Evolutionary conservation across 2,329 filamentous ascomycete species (phyloP).

Genomic region (Microdochium bolleyi): DNA sequence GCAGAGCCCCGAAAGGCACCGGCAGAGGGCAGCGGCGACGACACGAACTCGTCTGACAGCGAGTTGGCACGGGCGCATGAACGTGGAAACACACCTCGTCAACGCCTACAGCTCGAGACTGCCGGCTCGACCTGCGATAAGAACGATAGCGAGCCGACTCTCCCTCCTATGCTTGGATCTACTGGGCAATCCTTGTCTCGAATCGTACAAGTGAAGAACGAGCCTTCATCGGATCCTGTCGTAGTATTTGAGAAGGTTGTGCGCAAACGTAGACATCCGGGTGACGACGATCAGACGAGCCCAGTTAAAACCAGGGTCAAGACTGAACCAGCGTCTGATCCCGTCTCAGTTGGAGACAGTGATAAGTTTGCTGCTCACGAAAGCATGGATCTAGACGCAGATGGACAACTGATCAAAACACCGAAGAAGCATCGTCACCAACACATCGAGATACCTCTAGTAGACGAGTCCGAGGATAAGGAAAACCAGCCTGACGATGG

Average conservation of each 20-base stretch:
- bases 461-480: background rate
- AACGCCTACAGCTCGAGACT: background rate
- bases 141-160: constrained; percentile 7
- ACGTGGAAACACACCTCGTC: background rate
- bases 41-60: background rate
- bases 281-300: constrained; percentile 11
- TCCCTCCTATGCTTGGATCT: constrained; percentile 20
- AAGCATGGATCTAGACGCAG: constrained; percentile 52
- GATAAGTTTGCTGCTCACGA: constrained; percentile 34
- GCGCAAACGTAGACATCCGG: constrained; percentile 35
- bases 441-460: background rate
- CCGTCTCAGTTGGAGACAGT: constrained; percentile 14
- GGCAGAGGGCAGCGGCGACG: background rate
- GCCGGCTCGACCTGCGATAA: background rate
- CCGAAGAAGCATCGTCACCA: constrained; percentile 25
- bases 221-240: constrained; percentile 47
- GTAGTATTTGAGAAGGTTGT: constrained; percentile 41
- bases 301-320: constrained; percentile 29
- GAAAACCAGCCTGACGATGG: background rate
- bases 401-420: constrained; percentile 33
- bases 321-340: constrained; percentile 27
- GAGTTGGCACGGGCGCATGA: background rate
- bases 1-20: background rate
- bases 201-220: constrained; percentile 31
- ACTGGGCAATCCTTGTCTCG: background rate